Conservation (phyloP, 129 eudicot species). For the Scalesia atractyloides region DNA sequence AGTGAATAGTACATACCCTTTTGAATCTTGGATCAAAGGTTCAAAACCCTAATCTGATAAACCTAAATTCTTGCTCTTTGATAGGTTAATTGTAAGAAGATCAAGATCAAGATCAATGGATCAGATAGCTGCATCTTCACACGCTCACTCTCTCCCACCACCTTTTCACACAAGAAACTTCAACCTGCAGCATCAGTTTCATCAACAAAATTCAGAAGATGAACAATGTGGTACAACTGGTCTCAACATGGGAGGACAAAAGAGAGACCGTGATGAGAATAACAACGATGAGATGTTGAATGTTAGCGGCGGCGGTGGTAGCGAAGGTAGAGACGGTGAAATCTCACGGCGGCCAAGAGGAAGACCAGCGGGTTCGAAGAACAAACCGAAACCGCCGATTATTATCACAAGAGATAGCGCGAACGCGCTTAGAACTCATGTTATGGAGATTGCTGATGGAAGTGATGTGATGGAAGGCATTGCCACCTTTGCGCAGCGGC, state of each 20-base stretch:
- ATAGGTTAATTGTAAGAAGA: not conserved
- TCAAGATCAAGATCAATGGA: constrained; percentile 49
- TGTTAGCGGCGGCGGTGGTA: constrained; percentile 33
- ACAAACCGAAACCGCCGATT: constrained; percentile 73
- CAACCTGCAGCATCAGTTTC: constrained; percentile 64
- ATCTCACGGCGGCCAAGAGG: constrained; percentile 65
- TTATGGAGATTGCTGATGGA: constrained; percentile 75
- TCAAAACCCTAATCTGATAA: constrained; percentile 25
- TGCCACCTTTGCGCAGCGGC: constrained; percentile 63
- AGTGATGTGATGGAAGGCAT: constrained; percentile 73
- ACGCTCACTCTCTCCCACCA: constrained; percentile 65
- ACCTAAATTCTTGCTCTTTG: not conserved
- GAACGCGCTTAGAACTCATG: constrained; percentile 76
- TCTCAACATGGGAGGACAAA: constrained; percentile 49
- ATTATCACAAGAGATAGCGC: constrained; percentile 71
- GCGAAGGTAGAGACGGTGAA: constrained; percentile 45
- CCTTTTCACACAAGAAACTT: constrained; percentile 73
- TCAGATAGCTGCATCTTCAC: constrained; percentile 30
- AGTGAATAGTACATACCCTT: not conserved
- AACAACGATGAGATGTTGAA: constrained; percentile 31
- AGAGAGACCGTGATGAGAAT: constrained; percentile 54
- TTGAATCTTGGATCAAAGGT: constrained; percentile 5
- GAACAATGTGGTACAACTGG: constrained; percentile 66
- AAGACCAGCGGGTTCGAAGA: constrained; percentile 73
- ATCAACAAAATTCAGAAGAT: constrained; percentile 65